Conservation (phyloP, 108 stramenopile genomes). For the Skeletonema tropicum region DNA sequence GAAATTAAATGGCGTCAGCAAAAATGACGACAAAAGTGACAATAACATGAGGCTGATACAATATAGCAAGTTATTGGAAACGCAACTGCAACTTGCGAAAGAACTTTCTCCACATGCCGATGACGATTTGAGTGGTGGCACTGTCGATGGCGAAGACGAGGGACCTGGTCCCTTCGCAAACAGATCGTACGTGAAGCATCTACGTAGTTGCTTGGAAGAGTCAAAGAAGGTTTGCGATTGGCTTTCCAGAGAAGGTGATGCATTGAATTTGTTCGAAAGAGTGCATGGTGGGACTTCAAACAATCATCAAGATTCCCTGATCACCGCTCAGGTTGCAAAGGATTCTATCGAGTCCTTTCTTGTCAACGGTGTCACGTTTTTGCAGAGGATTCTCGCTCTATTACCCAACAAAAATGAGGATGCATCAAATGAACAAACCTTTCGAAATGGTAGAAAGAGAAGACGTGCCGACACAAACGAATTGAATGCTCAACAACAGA, state of each 20-base stretch:
- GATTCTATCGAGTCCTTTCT: conserved; percentile 30
- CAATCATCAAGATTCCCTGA: not conserved
- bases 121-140: conserved; percentile 32
- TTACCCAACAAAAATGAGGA: conserved; percentile 7
- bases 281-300: not conserved
- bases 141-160: conserved; percentile 19
- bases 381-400: conserved; percentile 22
- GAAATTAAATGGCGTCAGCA: conserved; percentile 16
- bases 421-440: not conserved
- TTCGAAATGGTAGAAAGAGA: conserved; percentile 15
- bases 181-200: conserved; percentile 22
- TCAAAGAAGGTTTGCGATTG: conserved; percentile 37
- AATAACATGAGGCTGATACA: conserved; percentile 8
- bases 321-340: conserved; percentile 11
- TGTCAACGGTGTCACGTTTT: conserved; percentile 29
- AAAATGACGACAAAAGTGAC: not conserved
- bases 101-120: conserved; percentile 59
- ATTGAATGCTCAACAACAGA: not conserved
- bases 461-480: conserved; percentile 10
- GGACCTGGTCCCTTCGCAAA: conserved; percentile 38
- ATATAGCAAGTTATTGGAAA: conserved; percentile 33
- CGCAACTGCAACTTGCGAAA: conserved; percentile 64
- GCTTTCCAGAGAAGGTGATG: conserved; percentile 23
- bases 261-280: conserved; percentile 15
- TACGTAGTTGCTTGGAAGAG: conserved; percentile 36